Percentiles rank a stretch among this genome's conserved stretches.
Evolutionary conservation across 257 asterid genomes (phyloP).

Genomic region (Plantago elongata): DNA sequence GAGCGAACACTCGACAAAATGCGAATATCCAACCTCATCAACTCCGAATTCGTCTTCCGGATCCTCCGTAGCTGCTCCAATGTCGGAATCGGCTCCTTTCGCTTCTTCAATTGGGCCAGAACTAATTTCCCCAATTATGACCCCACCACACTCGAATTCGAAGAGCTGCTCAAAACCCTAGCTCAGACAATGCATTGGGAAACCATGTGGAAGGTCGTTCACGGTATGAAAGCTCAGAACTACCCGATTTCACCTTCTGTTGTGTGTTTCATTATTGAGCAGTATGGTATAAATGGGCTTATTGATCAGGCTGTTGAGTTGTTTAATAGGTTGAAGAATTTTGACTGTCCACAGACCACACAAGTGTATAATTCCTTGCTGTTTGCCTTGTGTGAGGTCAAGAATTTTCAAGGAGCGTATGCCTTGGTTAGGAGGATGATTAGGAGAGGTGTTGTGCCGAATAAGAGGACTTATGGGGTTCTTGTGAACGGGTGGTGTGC

Average conservation of each 20-base stretch:
- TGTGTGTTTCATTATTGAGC: conserved; percentile 79
- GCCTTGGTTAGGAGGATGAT: conserved; percentile 90
- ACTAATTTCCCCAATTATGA: conserved; percentile 81
- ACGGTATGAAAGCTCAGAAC: conserved; percentile 64
- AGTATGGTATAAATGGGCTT: conserved; percentile 79
- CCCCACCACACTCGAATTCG: conserved; percentile 85
- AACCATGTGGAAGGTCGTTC: conserved; percentile 97
- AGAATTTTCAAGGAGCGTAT: conserved; percentile 94
- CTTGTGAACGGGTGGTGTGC: conserved; percentile 96
- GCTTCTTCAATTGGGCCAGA: conserved; percentile 96
- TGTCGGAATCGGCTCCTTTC: conserved; percentile 75
- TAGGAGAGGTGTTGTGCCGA: conserved; percentile 59
- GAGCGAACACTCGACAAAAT: conserved; percentile 93
- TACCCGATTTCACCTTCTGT: conserved; percentile 65
- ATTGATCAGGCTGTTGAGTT: conserved; percentile 84
- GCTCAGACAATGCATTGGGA: conserved; percentile 83
- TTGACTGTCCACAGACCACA: conserved; percentile 66
- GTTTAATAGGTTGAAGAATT: conserved; percentile 70
- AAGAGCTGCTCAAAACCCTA: conserved; percentile 80
- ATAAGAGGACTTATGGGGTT: conserved; percentile 70
- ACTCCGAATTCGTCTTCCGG: conserved; percentile 83
- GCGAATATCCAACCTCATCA: conserved; percentile 59
- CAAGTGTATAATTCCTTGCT: conserved; percentile 85
- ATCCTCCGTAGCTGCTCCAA: conserved; percentile 77
- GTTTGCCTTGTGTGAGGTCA: conserved; percentile 81